Evolutionary conservation across 140 eudicot genomes (phyloP).

Genomic region (Anethum foeniculum): DNA sequence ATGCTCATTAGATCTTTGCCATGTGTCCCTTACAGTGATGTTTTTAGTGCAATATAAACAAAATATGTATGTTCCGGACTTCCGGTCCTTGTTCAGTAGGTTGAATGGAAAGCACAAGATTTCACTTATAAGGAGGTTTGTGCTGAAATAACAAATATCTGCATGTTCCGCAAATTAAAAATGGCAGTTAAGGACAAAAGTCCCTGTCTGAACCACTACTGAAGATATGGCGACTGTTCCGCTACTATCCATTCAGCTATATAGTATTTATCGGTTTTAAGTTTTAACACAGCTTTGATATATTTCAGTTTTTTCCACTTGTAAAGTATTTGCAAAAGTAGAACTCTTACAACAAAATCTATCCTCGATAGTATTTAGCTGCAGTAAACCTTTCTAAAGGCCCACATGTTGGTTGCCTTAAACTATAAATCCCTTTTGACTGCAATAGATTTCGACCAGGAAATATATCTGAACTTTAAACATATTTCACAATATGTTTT

Average conservation of each 20-base stretch:
- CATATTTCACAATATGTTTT: not conserved
- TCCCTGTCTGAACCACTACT: not conserved
- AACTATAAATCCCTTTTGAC: not conserved
- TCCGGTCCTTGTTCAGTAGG: not conserved
- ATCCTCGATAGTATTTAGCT: not conserved
- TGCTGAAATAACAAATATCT: not conserved
- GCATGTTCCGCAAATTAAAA: too few relatives aligned
- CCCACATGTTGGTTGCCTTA: not conserved
- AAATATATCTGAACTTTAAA: not conserved
- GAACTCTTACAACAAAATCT: not conserved
- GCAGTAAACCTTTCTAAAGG: not conserved
- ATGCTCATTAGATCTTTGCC: not conserved
- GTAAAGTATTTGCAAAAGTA: not conserved
- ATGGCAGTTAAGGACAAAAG: not conserved
- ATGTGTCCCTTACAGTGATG: not conserved
- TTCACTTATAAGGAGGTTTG: not conserved
- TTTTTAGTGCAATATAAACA: not conserved
- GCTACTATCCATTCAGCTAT: not conserved
- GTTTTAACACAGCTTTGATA: not conserved
- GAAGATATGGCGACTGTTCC: not conserved
- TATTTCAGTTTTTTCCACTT: not conserved
- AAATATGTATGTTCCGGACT: not conserved
- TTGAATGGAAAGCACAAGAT: not conserved
- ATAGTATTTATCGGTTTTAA: not conserved
- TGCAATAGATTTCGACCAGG: not conserved